These are phyloP conservation scores for Phylloporus arenicola DNA, from an alignment of 768 basidiomycete genomes.

Conservation along the genomic window DNA sequence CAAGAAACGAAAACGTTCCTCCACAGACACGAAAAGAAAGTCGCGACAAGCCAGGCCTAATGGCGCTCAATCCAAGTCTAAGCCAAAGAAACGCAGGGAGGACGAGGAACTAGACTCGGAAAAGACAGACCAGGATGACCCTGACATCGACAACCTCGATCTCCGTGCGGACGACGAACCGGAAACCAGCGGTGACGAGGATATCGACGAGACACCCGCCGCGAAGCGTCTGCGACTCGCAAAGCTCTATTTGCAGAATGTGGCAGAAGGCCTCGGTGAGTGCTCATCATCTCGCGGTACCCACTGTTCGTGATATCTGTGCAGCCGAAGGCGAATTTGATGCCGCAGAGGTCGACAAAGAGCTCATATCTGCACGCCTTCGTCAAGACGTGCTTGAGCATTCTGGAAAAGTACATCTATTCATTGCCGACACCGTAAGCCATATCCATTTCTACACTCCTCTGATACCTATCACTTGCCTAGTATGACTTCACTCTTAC, in stretches of 20 bases:
- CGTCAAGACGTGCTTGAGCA: slow-evolving; percentile 91
- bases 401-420: slow-evolving; percentile 80
- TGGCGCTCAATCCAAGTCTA: slow-evolving; percentile 11
- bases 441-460: background rate
- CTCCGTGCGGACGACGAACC: slow-evolving; percentile 53
- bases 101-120: slow-evolving; percentile 71
- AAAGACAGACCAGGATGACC: slow-evolving; percentile 48
- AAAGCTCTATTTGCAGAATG: slow-evolving; percentile 80
- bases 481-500: slow-evolving; percentile 52
- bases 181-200: slow-evolving; percentile 72
- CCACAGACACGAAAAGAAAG: slow-evolving; percentile 26
- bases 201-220: slow-evolving; percentile 85
- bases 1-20: slow-evolving; percentile 57
- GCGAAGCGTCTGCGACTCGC: slow-evolving; percentile 90
- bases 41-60: slow-evolving; percentile 21
- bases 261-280: slow-evolving; percentile 70
- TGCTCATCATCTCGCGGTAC: slow-evolving; percentile 7
- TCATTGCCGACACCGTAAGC: slow-evolving; percentile 68
- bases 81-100: slow-evolving; percentile 20
- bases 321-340: slow-evolving; percentile 84
- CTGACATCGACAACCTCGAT: slow-evolving; percentile 68
- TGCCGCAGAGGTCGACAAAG: slow-evolving; percentile 92
- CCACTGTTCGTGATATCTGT: background rate
- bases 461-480: background rate
- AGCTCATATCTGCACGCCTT: slow-evolving; percentile 83